Percentiles rank a stretch among this genome's conserved stretches.
phyloP scores from a whole-genome alignment of 768 basidiomycete species.

The Leccinum pellstonianum region DNA sequence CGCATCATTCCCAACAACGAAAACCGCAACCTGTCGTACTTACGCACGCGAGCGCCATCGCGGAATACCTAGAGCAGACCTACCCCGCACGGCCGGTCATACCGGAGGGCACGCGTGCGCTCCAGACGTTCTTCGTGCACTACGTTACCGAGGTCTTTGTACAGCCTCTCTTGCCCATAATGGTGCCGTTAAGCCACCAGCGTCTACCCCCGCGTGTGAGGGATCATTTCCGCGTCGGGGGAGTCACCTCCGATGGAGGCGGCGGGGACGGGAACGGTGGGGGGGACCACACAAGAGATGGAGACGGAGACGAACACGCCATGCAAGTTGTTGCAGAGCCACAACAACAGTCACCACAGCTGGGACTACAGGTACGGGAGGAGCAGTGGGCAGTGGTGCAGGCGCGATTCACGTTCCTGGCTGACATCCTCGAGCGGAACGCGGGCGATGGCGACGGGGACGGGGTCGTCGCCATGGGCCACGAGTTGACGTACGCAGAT shows the following conservation, averaged over 20 bases:
- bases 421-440: slow-evolving; percentile 68
- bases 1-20: background rate
- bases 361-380: slow-evolving; percentile 46
- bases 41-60: slow-evolving; percentile 60
- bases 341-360: background rate
- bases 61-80: slow-evolving; percentile 66
- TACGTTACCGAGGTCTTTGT: slow-evolving; percentile 64
- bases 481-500: slow-evolving; percentile 68
- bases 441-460: slow-evolving; percentile 58
- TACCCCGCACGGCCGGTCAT: slow-evolving; percentile 72
- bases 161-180: slow-evolving; percentile 65
- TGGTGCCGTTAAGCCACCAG: slow-evolving; percentile 67
- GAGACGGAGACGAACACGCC: background rate
- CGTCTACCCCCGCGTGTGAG: slow-evolving; percentile 56
- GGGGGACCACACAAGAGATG: background rate
- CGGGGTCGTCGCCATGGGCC: slow-evolving; percentile 62
- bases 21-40: slow-evolving; percentile 47
- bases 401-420: slow-evolving; percentile 65
- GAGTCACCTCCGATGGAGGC: background rate
- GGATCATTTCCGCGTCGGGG: slow-evolving; percentile 42
- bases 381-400: slow-evolving; percentile 63
- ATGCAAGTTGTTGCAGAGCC: background rate
- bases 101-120: slow-evolving; percentile 65
- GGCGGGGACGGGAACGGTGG: background rate
- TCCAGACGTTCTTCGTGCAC: slow-evolving; percentile 69